Conservation (phyloP, 2,329 filamentous ascomycete genomes). For the Fusarium aywerte region DNA sequence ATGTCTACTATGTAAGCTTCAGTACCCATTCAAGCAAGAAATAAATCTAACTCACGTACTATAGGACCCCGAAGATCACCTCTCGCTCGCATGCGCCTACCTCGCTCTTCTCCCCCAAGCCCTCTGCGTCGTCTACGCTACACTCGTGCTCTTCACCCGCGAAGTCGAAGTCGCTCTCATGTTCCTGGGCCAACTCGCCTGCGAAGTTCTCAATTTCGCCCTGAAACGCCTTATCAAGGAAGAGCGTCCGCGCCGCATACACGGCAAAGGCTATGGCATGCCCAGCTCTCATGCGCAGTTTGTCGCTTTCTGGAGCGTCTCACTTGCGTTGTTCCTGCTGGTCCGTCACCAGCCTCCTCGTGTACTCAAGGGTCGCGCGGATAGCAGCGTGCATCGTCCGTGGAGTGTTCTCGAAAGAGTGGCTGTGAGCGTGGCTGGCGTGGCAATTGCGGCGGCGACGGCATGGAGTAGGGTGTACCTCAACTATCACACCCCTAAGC, state of each 20-base stretch:
- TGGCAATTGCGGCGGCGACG: constrained; percentile 73
- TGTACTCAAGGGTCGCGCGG: constrained; percentile 8
- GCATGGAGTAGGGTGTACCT: constrained; percentile 89
- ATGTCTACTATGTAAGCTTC: constrained; percentile 87
- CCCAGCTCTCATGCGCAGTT: constrained; percentile 95
- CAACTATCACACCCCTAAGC: constrained; percentile 88
- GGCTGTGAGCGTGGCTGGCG: constrained; percentile 63
- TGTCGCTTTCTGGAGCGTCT: constrained; percentile 89
- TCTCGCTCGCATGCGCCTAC: constrained; percentile 92
- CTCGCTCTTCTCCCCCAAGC: constrained; percentile 94
- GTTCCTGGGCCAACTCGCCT: constrained; percentile 90
- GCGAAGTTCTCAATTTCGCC: constrained; percentile 89
- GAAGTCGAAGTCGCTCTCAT: constrained; percentile 90
- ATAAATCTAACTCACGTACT: neutral
- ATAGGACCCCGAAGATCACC: constrained; percentile 85
- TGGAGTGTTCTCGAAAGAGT: constrained; percentile 71
- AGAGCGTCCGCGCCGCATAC: constrained; percentile 83
- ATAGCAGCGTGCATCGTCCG: constrained; percentile 52
- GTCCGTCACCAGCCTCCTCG: constrained; percentile 75
- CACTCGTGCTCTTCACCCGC: constrained; percentile 89
- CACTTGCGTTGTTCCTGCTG: constrained; percentile 84
- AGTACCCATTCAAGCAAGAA: neutral
- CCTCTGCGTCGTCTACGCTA: constrained; percentile 88
- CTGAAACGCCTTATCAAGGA: constrained; percentile 94
- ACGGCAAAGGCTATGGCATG: constrained; percentile 98